Conservation (phyloP, 75 land plant genomes). For the Adiantum capillusveneris region DNA sequence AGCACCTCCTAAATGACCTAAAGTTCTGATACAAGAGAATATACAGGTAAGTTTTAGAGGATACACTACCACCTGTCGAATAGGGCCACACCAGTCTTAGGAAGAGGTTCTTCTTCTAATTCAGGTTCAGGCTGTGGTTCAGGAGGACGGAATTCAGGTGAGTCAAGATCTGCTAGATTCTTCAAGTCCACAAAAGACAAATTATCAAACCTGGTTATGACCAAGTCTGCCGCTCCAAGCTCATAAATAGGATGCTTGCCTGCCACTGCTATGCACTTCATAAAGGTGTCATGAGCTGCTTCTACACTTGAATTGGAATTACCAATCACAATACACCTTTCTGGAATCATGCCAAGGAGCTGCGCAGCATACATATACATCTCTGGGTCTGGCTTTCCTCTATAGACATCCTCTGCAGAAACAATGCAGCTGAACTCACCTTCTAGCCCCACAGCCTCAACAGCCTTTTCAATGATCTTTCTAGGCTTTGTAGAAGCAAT, state of each 20-base stretch:
- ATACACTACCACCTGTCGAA: conserved; percentile 13
- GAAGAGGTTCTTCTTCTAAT: conserved; percentile 31
- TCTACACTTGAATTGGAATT: conserved; percentile 85
- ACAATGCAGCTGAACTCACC: conserved; percentile 58
- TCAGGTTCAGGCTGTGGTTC: conserved; percentile 73
- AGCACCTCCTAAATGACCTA: background rate
- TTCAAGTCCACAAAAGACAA: conserved; percentile 82
- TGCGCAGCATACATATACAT: conserved; percentile 91
- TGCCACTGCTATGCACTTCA: conserved; percentile 96
- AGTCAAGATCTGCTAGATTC: conserved; percentile 82
- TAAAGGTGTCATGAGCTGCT: conserved; percentile 89
- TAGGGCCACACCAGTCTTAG: conserved; percentile 17
- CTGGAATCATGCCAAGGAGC: conserved; percentile 59
- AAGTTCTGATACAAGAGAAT: conserved; percentile 7
- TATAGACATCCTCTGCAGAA: conserved; percentile 79
- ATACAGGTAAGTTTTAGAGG: conserved; percentile 1
- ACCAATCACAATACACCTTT: conserved; percentile 91
- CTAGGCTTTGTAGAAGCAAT: conserved; percentile 83
- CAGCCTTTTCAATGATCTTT: conserved; percentile 50
- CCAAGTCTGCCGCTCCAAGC: conserved; percentile 84
- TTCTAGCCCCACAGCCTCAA: conserved; percentile 59
- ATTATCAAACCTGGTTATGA: conserved; percentile 64
- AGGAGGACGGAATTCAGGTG: conserved; percentile 53
- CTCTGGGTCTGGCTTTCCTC: conserved; percentile 99
- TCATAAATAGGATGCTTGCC: conserved; percentile 89